Evolutionary conservation across 345 rosid genomes (phyloP).

Genomic region (Linum lewisii): DNA sequence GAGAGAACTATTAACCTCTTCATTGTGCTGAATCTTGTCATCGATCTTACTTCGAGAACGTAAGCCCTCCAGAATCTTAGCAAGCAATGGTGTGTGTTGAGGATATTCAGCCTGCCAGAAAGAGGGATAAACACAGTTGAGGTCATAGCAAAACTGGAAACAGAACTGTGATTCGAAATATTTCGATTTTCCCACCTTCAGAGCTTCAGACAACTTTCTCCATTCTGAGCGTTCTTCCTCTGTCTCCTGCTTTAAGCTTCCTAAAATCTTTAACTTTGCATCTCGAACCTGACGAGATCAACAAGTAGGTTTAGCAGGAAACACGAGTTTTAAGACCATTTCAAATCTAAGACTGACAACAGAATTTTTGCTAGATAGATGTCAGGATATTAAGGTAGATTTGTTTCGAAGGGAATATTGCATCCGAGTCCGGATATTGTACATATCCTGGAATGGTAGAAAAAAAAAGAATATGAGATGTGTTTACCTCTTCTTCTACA

Average conservation of each 20-base stretch:
- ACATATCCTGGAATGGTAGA: not conserved
- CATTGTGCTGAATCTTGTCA: slow-evolving; percentile 51
- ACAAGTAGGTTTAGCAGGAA: slow-evolving; percentile 10
- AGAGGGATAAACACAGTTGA: slow-evolving; percentile 17
- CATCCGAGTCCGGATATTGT: not conserved
- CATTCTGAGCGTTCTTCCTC: slow-evolving; percentile 79
- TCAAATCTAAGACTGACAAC: slow-evolving; percentile 7
- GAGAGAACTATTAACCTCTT: slow-evolving; percentile 42
- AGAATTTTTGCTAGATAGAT: not conserved
- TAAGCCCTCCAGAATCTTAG: slow-evolving; percentile 76
- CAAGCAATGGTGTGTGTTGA: slow-evolving; percentile 62
- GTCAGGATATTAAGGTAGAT: too few relatives aligned
- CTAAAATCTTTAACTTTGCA: slow-evolving; percentile 70
- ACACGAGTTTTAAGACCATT: not conserved
- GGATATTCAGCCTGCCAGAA: slow-evolving; percentile 76
- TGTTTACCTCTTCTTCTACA: slow-evolving; percentile 71
- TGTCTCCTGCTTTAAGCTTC: slow-evolving; percentile 57
- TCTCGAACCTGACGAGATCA: slow-evolving; percentile 56
- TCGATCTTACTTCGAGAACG: slow-evolving; percentile 46
- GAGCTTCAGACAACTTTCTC: slow-evolving; percentile 51
- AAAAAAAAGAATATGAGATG: not conserved
- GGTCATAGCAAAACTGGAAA: slow-evolving; percentile 5
- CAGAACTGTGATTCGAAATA: not conserved
- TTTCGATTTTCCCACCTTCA: slow-evolving; percentile 40
- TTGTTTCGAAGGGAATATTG: not conserved